These are phyloP conservation scores for Coemansia sp. DNA, from an alignment of 192 early-diverging fungal genomes.

Conservation along the genomic window DNA sequence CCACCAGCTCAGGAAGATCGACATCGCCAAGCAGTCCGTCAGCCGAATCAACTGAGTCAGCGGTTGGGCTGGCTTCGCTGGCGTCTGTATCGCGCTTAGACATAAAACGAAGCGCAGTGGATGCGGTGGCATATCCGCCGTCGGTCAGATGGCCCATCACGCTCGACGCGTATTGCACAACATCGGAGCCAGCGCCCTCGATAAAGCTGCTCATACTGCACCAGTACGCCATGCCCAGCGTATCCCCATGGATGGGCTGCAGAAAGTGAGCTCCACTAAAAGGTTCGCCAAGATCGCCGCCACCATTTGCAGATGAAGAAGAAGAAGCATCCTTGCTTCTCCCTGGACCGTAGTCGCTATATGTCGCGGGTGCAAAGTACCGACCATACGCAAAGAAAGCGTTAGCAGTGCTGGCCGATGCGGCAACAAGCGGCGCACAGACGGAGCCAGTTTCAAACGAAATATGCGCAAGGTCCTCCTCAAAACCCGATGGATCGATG, in stretches of 20 bases:
- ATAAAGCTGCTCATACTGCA: constrained; percentile 51
- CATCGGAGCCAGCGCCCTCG: constrained; percentile 38
- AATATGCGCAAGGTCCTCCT: constrained; percentile 28
- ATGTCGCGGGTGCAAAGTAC: constrained; percentile 19
- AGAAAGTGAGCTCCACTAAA: background rate
- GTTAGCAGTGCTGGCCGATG: constrained; percentile 1
- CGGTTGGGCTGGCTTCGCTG: background rate
- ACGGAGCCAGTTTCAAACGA: constrained; percentile 12
- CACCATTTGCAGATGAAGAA: no score
- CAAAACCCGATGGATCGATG: constrained; percentile 31
- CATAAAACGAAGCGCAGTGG: constrained; percentile 15
- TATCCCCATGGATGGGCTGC: constrained; percentile 33
- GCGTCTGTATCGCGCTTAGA: background rate
- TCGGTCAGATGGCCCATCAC: constrained; percentile 47
- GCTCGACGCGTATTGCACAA: constrained; percentile 16
- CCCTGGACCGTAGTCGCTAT: constrained; percentile 33
- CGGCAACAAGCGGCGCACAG: constrained; percentile 14
- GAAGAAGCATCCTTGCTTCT: no score
- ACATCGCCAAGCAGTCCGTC: background rate
- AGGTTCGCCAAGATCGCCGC: no score
- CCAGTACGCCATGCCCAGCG: constrained; percentile 52
- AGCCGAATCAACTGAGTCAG: background rate
- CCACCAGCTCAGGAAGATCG: constrained; percentile 19
- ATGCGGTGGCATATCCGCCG: constrained; percentile 23
- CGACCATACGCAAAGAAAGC: constrained; percentile 25